Percentiles rank a stretch among this genome's conserved stretches.
These are phyloP conservation scores for Irpex sp. DNA, from an alignment of 1,284 basidiomycete genomes.

Conservation along the genomic window DNA sequence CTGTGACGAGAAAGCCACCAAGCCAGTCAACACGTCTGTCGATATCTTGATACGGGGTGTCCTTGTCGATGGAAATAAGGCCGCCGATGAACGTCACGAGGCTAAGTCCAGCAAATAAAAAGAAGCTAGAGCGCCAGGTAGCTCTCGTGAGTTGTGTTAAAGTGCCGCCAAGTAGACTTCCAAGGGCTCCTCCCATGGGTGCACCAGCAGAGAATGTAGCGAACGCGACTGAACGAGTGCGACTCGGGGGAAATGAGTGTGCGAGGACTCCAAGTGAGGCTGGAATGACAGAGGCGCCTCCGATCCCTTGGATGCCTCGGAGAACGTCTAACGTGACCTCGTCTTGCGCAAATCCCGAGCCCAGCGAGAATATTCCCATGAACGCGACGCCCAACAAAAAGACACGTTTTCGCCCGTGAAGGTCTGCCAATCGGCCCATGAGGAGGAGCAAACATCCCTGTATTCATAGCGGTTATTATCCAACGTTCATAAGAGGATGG, in stretches of 20 bases:
- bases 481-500: neutral
- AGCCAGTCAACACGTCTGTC: slow-evolving; percentile 80
- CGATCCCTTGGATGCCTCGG: slow-evolving; percentile 68
- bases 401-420: slow-evolving; percentile 50
- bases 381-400: slow-evolving; percentile 45
- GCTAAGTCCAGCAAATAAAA: slow-evolving; percentile 44
- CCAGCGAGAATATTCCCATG: slow-evolving; percentile 35
- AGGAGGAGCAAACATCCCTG: slow-evolving; percentile 59
- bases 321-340: slow-evolving; percentile 53
- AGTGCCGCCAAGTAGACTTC: slow-evolving; percentile 65
- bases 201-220: slow-evolving; percentile 79
- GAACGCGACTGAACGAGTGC: slow-evolving; percentile 68
- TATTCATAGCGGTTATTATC: neutral
- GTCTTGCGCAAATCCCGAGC: slow-evolving; percentile 33
- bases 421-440: slow-evolving; percentile 56
- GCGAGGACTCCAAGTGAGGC: slow-evolving; percentile 79
- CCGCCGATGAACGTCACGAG: slow-evolving; percentile 37
- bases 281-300: slow-evolving; percentile 66
- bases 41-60: slow-evolving; percentile 39
- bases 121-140: slow-evolving; percentile 57
- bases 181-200: slow-evolving; percentile 73
- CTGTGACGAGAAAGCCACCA: slow-evolving; percentile 72
- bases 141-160: slow-evolving; percentile 61
- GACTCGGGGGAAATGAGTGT: slow-evolving; percentile 66
- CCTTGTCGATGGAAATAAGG: slow-evolving; percentile 39